These are phyloP conservation scores for Benincasa hispida DNA, from an alignment of 306 rosid genomes.

Conservation along the genomic window DNA sequence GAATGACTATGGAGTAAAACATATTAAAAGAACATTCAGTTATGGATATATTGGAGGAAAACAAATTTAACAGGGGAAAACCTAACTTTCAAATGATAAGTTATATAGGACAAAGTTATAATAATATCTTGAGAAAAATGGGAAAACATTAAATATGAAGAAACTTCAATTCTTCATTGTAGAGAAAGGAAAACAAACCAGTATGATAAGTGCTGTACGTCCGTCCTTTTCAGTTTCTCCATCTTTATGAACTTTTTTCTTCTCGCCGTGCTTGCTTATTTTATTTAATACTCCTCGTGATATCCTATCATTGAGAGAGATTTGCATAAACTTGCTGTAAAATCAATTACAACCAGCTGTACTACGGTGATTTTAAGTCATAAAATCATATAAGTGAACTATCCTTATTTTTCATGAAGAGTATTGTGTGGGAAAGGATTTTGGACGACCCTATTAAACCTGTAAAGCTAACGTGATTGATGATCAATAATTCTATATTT, in stretches of 20 bases:
- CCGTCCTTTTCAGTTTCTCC: slow-evolving; percentile 34
- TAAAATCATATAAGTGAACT: background rate
- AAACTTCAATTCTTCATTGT: background rate
- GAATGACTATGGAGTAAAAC: background rate
- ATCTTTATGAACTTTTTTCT: slow-evolving; percentile 17
- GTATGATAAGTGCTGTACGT: slow-evolving; percentile 38
- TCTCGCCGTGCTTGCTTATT: slow-evolving; percentile 28
- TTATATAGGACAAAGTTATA: background rate
- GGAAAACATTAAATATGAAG: background rate
- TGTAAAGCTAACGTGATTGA: background rate
- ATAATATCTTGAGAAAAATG: background rate
- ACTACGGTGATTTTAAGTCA: background rate
- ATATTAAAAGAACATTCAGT: background rate
- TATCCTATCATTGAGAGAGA: slow-evolving; percentile 39
- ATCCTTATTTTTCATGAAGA: background rate
- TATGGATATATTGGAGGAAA: background rate
- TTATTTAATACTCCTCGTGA: slow-evolving; percentile 33
- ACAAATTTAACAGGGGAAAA: background rate
- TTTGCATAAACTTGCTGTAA: slow-evolving; percentile 8
- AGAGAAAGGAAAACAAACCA: slow-evolving; percentile 39
- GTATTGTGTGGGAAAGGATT: background rate
- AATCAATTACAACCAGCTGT: slow-evolving; percentile 5
- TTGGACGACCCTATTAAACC: background rate
- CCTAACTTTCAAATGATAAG: background rate
- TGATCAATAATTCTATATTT: background rate